Base-by-base conservation (phyloP, 768 basidiomycete genomes). In the Leccinum barrowsii region DNA sequence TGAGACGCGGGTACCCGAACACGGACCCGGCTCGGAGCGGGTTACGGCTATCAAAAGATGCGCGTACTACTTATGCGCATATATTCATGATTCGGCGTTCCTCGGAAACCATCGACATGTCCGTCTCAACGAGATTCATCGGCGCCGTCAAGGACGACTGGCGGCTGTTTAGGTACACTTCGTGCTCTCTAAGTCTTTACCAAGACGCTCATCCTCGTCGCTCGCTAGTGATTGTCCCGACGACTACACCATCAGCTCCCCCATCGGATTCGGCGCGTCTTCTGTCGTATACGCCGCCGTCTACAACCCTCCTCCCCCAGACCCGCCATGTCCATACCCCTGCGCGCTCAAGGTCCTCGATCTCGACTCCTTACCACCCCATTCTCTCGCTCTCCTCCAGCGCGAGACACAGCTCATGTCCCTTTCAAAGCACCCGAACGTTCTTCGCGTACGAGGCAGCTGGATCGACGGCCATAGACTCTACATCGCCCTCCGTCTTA, bases 341-440 rank as follows among this genome's bases (percentile, higher is more conserved):
- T 90, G 89, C 66, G 89, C 93, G 0, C 81, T 95, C 67, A 97
- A 97, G 75, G 92, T 97, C 48, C 81, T 94, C 46, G 91, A 94
- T 70, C 84, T 95, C 47, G 92, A 95, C 69, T 77, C 82, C 13
- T 81, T 95, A 37, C 85, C 89, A 0, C 87, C 79, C 0, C 80
- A 79, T 44, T 84, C 90, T 0, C 78, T 93, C n/a, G 76, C 80
- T 7, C 84, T 91, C 22, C 79, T 93, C 17, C 86, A 87, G 64
- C 81, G 90, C 52, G 93, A 96, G 74, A 94, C 94, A 0, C 90
- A 90, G 50, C 80, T 95, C 35, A 95, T 95, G 93, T 92, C 91
- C 2, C 81, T 95, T 5, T 89, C 86, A 11, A 95, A 95, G 65
- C 93, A 94, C 59, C 91, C 92, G n/a, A 93, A 95, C 63, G 92